phyloP scores from a whole-genome alignment of 2,329 filamentous ascomycete genomes.

The Nemania serpens region DNA sequence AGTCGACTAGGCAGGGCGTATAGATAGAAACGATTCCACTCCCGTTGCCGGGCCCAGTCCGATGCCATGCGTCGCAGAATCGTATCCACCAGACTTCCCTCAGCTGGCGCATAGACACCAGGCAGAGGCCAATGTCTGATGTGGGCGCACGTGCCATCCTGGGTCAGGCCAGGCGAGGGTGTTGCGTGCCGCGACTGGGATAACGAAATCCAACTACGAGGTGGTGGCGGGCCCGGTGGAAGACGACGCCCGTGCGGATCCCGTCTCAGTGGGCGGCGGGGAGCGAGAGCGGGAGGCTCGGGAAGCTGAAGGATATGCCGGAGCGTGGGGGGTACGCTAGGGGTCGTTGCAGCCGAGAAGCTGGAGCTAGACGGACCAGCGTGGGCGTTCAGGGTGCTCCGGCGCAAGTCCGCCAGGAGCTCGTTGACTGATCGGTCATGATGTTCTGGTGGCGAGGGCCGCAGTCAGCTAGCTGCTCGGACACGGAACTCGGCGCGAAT shows the following conservation, averaged over 20 bases:
- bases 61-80: constrained; percentile 55
- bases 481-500: neutral
- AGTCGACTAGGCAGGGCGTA: constrained; percentile 59
- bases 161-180: constrained; percentile 26
- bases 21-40: constrained; percentile 62
- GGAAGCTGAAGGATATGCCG: constrained; percentile 64
- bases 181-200: constrained; percentile 41
- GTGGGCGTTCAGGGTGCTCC: constrained; percentile 44
- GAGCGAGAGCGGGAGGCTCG: constrained; percentile 57
- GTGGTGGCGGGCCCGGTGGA: constrained; percentile 63
- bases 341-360: constrained; percentile 41
- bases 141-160: constrained; percentile 7
- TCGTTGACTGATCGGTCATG: constrained; percentile 60
- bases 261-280: constrained; percentile 51
- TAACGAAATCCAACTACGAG: constrained; percentile 58
- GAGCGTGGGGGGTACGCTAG: constrained; percentile 64
- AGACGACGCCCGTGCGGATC: constrained; percentile 55
- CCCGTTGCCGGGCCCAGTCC: constrained; percentile 60
- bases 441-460: constrained; percentile 32
- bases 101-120: constrained; percentile 49
- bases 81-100: constrained; percentile 56
- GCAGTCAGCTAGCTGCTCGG: neutral
- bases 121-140: constrained; percentile 46
- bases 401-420: constrained; percentile 61
- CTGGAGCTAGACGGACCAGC: constrained; percentile 36